These are phyloP conservation scores for Nemophila menziesii DNA, from an alignment of 257 asterid genomes.

Conservation along the genomic window DNA sequence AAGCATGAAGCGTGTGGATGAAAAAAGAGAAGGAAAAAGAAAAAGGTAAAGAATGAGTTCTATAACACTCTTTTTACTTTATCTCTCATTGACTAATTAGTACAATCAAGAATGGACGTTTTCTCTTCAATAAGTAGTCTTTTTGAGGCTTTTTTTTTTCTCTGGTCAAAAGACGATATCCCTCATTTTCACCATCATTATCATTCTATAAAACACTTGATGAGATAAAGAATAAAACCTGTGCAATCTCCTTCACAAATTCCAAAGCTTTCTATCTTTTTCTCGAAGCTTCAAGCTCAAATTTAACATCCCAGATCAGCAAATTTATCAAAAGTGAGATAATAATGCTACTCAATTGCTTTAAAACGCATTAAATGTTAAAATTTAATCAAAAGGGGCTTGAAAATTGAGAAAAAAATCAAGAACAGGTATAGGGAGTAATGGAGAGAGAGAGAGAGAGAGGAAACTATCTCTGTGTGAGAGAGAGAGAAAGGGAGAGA, in stretches of 20 bases:
- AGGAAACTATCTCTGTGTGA: neutral
- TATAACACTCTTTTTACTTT: slow-evolving; percentile 18
- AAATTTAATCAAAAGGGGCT: slow-evolving; percentile 7
- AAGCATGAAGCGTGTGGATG: slow-evolving; percentile 35
- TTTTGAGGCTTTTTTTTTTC: slow-evolving; percentile 18
- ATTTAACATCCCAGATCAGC: slow-evolving; percentile 16
- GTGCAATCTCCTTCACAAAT: slow-evolving; percentile 7
- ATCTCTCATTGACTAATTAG: slow-evolving; percentile 27
- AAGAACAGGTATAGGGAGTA: slow-evolving; percentile 6
- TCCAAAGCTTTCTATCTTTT: slow-evolving; percentile 13
- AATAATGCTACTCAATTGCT: neutral
- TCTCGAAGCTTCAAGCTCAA: slow-evolving; percentile 17
- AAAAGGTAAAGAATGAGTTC: slow-evolving; percentile 8
- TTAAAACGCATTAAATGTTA: neutral
- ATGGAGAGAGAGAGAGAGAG: neutral
- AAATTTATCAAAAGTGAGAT: slow-evolving; percentile 1
- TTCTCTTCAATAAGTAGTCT: slow-evolving; percentile 20
- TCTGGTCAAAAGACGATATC: slow-evolving; percentile 33
- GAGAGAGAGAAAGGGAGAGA: slow-evolving; percentile 5
- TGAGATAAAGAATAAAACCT: slow-evolving; percentile 12
- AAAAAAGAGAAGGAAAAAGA: slow-evolving; percentile 20
- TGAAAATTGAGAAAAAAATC: neutral
- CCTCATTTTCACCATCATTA: slow-evolving; percentile 36
- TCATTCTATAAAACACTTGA: slow-evolving; percentile 16
- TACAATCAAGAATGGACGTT: slow-evolving; percentile 26